Evolutionary conservation across 2,329 filamentous ascomycete genomes (phyloP).

Genomic region (Stagonosporopsis vannaccii): DNA sequence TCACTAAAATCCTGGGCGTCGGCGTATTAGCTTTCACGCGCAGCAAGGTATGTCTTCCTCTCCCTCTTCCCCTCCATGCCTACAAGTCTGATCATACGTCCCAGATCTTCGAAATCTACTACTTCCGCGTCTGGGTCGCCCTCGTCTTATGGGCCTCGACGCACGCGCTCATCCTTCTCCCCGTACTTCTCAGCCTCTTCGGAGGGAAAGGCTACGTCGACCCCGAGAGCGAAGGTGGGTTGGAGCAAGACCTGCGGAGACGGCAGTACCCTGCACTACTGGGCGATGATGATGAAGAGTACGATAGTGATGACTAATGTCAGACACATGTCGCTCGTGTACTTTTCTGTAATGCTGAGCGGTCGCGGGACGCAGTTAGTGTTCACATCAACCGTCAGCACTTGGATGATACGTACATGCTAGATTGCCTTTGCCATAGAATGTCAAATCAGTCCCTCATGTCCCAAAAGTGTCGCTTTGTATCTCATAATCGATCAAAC

Average conservation of each 20-base stretch:
- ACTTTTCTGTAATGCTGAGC: background rate
- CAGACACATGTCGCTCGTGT: background rate
- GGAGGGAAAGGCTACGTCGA: slow-evolving; percentile 88
- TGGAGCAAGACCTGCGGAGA: slow-evolving; percentile 87
- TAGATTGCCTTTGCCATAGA: background rate
- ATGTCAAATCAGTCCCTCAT: background rate
- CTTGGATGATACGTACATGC: background rate
- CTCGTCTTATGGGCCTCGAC: slow-evolving; percentile 87
- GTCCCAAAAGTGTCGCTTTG: background rate
- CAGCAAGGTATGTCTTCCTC: slow-evolving; percentile 66
- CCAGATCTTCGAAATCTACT: slow-evolving; percentile 96
- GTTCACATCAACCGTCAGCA: background rate
- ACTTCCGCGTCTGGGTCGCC: slow-evolving; percentile 95
- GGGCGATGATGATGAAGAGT: slow-evolving; percentile 71
- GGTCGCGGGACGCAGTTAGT: background rate
- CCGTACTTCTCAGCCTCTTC: slow-evolving; percentile 83
- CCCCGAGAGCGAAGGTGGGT: slow-evolving; percentile 82
- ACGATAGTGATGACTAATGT: slow-evolving; percentile 59
- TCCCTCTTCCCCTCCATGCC: background rate
- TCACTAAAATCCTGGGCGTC: slow-evolving; percentile 94
- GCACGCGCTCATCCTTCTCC: slow-evolving; percentile 90
- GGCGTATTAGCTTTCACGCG: slow-evolving; percentile 91
- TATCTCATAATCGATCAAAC: too few species aligned
- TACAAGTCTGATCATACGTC: background rate
- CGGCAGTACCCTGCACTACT: slow-evolving; percentile 79